A percentile compares a stretch with the other conserved stretches of the same genome.
Conservation (phyloP, 495 filamentous ascomycete species). For the Xylaria palmicola region DNA sequence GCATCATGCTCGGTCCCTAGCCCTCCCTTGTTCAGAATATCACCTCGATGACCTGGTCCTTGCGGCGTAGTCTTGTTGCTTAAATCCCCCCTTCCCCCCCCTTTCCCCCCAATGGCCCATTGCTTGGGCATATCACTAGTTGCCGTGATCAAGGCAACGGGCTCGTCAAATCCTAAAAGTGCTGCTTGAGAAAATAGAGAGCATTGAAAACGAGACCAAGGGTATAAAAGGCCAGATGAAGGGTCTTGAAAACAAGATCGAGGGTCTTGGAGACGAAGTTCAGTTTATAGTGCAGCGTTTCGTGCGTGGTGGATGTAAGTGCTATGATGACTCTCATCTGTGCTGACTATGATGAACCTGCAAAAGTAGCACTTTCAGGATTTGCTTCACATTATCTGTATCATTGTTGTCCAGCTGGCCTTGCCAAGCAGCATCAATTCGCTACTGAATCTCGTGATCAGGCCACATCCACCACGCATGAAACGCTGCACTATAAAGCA, state of each 20-base stretch:
- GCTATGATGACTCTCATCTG: no score
- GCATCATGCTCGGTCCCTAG: background rate
- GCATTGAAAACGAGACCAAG: no score
- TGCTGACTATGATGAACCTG: no score
- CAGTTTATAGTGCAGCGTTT: no score
- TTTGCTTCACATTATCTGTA: no score
- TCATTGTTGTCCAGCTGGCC: no score
- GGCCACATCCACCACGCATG: slow-evolving; percentile 16
- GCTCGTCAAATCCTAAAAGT: background rate
- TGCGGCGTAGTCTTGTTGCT: background rate
- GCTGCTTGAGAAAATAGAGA: no score
- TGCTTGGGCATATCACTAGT: background rate
- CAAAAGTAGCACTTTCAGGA: no score
- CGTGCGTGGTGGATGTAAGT: no score
- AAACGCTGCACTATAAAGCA: slow-evolving; percentile 26
- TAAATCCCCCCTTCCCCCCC: background rate
- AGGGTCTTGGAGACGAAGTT: no score
- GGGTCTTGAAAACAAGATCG: no score
- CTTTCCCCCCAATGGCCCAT: background rate
- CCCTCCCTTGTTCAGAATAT: background rate
- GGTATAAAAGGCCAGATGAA: no score
- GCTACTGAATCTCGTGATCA: slow-evolving; percentile 4
- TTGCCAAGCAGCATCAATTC: slow-evolving; percentile 24
- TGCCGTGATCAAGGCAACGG: background rate
- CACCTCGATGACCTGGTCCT: background rate